Evolutionary conservation across 345 rosid species (phyloP).

Genomic region (Brassica juncea): DNA sequence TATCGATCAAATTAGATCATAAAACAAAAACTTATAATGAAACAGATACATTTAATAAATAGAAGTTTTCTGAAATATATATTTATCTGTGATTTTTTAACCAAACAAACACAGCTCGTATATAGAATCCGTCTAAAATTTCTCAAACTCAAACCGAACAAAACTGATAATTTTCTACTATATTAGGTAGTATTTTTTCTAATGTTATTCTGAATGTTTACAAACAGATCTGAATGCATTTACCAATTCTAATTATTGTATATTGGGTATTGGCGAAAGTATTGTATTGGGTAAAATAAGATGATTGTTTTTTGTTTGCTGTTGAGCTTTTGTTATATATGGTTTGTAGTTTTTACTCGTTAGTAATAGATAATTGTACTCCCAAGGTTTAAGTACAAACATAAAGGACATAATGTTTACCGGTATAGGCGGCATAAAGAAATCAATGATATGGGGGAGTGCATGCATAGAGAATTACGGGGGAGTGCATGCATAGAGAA

Average conservation of each 20-base stretch:
- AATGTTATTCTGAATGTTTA: background rate
- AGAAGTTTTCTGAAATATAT: background rate
- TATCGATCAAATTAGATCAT: background rate
- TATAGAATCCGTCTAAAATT: background rate
- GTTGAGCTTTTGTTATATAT: background rate
- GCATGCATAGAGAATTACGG: background rate
- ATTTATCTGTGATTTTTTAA: background rate
- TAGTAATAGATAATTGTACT: background rate
- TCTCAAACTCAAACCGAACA: background rate
- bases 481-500: background rate
- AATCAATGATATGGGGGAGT: background rate
- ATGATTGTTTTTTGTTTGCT: background rate
- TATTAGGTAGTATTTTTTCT: background rate
- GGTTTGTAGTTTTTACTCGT: background rate
- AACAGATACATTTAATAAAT: too few relatives aligned
- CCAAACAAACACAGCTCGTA: background rate
- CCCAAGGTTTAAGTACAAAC: background rate
- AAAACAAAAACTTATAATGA: background rate
- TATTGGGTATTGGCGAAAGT: background rate
- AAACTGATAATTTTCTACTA: background rate
- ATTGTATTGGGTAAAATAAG: background rate
- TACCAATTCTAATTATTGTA: background rate
- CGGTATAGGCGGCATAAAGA: slow-evolving; percentile 20
- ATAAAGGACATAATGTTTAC: slow-evolving; percentile 12
- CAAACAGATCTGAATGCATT: background rate